Percentiles rank a stretch among this genome's conserved stretches.
Conservation (phyloP, 164 flowering plant species). For the Akebia trifoliata region DNA sequence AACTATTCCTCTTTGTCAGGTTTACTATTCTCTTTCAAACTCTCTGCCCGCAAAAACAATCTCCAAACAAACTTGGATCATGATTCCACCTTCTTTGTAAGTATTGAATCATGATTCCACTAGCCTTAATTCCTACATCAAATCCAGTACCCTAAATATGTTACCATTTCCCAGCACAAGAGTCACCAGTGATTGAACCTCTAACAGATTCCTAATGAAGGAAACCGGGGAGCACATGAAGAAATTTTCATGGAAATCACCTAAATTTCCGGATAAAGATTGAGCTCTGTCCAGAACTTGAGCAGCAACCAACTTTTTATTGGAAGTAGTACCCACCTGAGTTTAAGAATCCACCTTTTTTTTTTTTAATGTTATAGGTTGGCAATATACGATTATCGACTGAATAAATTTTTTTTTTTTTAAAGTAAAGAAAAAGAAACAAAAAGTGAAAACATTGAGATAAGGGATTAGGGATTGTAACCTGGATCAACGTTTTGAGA, state of each 20-base stretch:
- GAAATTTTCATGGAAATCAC: constrained; percentile 11
- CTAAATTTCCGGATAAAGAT: constrained; percentile 33
- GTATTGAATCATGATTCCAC: too few species aligned
- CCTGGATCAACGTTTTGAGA: constrained; percentile 78
- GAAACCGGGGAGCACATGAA: too few species aligned
- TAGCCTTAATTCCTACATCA: neutral
- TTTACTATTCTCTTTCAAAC: neutral
- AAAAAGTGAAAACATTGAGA: neutral
- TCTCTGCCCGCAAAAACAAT: neutral
- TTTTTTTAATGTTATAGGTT: neutral
- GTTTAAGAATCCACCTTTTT: constrained; percentile 22
- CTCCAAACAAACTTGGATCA: neutral
- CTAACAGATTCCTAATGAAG: too few species aligned
- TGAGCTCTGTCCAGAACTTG: constrained; percentile 32
- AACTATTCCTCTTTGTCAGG: neutral
- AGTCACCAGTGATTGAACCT: too few species aligned
- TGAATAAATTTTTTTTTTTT: constrained; percentile 30
- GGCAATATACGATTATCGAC: constrained; percentile 2
- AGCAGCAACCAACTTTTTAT: constrained; percentile 21
- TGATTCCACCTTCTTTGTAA: too few species aligned
- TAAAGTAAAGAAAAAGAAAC: neutral
- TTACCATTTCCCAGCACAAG: too few species aligned
- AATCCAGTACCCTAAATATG: neutral
- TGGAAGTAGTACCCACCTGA: constrained; percentile 39
- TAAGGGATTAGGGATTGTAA: constrained; percentile 11